phyloP scores from a whole-genome alignment of 148 eudicot genomes.

The Chenopodium album region DNA sequence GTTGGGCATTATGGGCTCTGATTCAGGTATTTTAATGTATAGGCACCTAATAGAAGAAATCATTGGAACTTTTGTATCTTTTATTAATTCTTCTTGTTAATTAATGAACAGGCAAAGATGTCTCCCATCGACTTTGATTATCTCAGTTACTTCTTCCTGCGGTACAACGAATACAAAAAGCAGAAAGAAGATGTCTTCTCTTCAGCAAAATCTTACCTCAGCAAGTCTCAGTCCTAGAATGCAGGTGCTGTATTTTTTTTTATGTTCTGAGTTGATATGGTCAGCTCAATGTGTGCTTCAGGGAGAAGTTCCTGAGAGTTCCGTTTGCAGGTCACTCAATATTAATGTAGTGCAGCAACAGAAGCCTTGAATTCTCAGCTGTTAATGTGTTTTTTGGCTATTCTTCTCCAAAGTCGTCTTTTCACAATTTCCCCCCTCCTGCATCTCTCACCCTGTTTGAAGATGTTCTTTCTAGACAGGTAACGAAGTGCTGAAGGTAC shows the following conservation, averaged over 20 bases:
- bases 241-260: not conserved
- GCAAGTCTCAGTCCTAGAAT: constrained; percentile 18
- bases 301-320: not conserved
- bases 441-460: not conserved
- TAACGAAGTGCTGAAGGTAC: not conserved
- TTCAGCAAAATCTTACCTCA: constrained; percentile 48
- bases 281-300: not conserved
- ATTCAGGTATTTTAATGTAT: constrained; percentile 60
- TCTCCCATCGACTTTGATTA: constrained; percentile 93
- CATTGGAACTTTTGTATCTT: not conserved
- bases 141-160: constrained; percentile 70
- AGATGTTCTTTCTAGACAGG: not conserved
- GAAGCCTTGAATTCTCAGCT: not conserved
- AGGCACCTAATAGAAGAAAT: not conserved
- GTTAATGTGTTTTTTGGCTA: not conserved
- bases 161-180: constrained; percentile 77
- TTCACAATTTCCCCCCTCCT: not conserved
- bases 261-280: constrained; percentile 4
- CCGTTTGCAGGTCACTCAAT: not conserved
- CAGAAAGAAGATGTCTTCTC: constrained; percentile 59
- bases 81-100: constrained; percentile 2
- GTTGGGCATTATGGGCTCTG: constrained; percentile 97
- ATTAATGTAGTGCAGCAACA: constrained; percentile 4
- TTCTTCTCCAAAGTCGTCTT: not conserved
- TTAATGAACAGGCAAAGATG: constrained; percentile 68